Evolutionary conservation across 2,329 filamentous ascomycete genomes (phyloP), one percentile per base, ranked within the genome.

Genomic region (Cercospora brassicicola): DNA sequence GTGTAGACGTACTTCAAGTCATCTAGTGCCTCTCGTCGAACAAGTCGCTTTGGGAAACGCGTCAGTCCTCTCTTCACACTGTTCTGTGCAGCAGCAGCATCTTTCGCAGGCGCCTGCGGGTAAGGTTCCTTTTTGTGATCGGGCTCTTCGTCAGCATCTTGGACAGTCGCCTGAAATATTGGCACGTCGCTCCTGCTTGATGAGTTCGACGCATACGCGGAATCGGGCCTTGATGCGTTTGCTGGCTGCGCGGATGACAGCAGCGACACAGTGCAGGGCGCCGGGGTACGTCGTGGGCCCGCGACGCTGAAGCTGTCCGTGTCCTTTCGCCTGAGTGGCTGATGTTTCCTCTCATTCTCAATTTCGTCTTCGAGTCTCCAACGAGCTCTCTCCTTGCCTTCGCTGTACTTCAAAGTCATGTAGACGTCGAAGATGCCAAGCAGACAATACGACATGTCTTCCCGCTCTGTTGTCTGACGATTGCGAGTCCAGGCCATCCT

Each of bases 401-500:
- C 66, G 9, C 66, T 63, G 30, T 68, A 68, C 13, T 61, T 62
- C 45, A 66, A 30, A 15, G 48, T 28, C 60, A 69, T 65, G 56
- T 42, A 64, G 2, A 69, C 61, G 15, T 62, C 45, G 20, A 36
- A 69, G 10, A 69, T 67, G 23, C 68, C 68, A 36, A 69, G 64
- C 60, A 68, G 20, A 51, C 66, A 68, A 56, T 70, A 68, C 10
- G 64, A 36, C 51, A 39, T 51, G 20, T 71, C 69, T 48, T 71
- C 69, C 8, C n/a, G 30, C 26, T 59, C 26, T 20, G 67, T 67
- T 1, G 69, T 71, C 33, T 39, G 31, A 3, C 69, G 64, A 13
- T 42, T 48, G 10, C 26, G 28, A 51, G 59, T 57, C 63, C 67
- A 69, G 4, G 57, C 6, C 42, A 57, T 51, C 28, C 53, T 59